phyloP scores from a whole-genome alignment of 1,284 basidiomycete species.

The Trichosporon faecale region DNA sequence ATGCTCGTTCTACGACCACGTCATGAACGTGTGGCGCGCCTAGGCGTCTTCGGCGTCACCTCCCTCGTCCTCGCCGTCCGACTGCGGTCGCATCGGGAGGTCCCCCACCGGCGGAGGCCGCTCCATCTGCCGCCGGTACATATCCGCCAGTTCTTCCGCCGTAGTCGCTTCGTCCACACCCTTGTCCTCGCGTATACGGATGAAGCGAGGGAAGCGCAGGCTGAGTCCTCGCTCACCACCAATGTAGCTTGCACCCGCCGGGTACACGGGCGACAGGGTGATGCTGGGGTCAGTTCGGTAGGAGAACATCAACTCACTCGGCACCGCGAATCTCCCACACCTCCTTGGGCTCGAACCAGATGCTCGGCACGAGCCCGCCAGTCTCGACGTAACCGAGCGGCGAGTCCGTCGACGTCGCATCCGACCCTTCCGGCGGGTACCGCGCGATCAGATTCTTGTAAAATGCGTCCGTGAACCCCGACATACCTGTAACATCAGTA shows the following conservation, averaged over 20 bases:
- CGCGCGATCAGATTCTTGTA: slow-evolving; percentile 70
- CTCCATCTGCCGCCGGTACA: slow-evolving; percentile 63
- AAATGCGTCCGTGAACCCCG: slow-evolving; percentile 82
- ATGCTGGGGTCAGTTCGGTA: slow-evolving; percentile 56
- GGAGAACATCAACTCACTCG: slow-evolving; percentile 58
- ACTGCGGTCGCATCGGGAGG: neutral
- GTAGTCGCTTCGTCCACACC: slow-evolving; percentile 57
- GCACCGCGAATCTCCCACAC: slow-evolving; percentile 92
- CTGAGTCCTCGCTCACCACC: slow-evolving; percentile 68
- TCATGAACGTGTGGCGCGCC: slow-evolving; percentile 74
- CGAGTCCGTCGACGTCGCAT: slow-evolving; percentile 60
- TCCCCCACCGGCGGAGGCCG: slow-evolving; percentile 25
- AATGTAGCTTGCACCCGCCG: slow-evolving; percentile 70
- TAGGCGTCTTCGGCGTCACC: slow-evolving; percentile 33
- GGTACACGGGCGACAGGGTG: slow-evolving; percentile 82
- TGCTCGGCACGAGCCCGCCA: slow-evolving; percentile 72
- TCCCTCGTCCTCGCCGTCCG: slow-evolving; percentile 36
- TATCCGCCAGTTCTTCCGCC: slow-evolving; percentile 60
- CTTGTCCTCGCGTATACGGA: slow-evolving; percentile 58
- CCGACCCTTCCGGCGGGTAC: slow-evolving; percentile 62
- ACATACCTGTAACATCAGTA: slow-evolving; percentile 29
- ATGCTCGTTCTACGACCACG: slow-evolving; percentile 95
- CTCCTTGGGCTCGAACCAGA: slow-evolving; percentile 80
- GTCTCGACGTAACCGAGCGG: slow-evolving; percentile 66
- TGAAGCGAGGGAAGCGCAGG: slow-evolving; percentile 58